Percentiles rank a stretch among this genome's conserved stretches.
Conservation (phyloP, 2,329 filamentous ascomycete species). For the Epichloe gansuensis region DNA sequence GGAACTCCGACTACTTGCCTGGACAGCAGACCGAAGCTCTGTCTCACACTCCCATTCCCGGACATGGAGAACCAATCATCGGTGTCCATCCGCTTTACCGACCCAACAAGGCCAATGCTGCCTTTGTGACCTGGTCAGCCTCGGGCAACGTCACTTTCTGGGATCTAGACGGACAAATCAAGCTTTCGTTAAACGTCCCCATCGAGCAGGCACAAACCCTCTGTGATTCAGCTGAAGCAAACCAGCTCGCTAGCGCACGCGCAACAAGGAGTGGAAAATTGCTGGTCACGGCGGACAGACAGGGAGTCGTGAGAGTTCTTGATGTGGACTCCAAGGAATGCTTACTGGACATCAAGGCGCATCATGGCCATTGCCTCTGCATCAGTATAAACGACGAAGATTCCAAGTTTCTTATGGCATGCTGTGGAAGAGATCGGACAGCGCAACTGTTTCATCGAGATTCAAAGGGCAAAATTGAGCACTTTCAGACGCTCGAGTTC, state of each 20-base stretch:
- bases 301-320: constrained; percentile 67
- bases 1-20: constrained; percentile 34
- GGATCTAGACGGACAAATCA: constrained; percentile 59
- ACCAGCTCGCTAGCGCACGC: constrained; percentile 48
- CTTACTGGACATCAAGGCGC: constrained; percentile 67
- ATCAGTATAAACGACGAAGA: constrained; percentile 59
- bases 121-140: constrained; percentile 83
- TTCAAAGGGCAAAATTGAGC: constrained; percentile 47
- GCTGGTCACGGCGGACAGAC: constrained; percentile 74
- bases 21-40: constrained; percentile 25
- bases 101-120: constrained; percentile 49
- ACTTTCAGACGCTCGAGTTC: constrained; percentile 91
- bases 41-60: constrained; percentile 45
- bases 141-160: constrained; percentile 75
- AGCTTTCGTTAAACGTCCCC: constrained; percentile 50
- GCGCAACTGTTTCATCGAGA: constrained; percentile 71
- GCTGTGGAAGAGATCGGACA: constrained; percentile 80
- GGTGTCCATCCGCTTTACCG: constrained; percentile 57
- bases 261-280: constrained; percentile 50
- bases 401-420: constrained; percentile 57
- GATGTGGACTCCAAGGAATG: constrained; percentile 49
- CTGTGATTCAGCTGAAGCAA: constrained; percentile 38
- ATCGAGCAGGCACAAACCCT: constrained; percentile 49
- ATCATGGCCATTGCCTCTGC: constrained; percentile 73
- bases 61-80: constrained; percentile 52